Percentiles rank a stretch among this genome's conserved stretches.
phyloP scores from a whole-genome alignment of 352 stramenopile species.

The Elongisporangium undulatum region DNA sequence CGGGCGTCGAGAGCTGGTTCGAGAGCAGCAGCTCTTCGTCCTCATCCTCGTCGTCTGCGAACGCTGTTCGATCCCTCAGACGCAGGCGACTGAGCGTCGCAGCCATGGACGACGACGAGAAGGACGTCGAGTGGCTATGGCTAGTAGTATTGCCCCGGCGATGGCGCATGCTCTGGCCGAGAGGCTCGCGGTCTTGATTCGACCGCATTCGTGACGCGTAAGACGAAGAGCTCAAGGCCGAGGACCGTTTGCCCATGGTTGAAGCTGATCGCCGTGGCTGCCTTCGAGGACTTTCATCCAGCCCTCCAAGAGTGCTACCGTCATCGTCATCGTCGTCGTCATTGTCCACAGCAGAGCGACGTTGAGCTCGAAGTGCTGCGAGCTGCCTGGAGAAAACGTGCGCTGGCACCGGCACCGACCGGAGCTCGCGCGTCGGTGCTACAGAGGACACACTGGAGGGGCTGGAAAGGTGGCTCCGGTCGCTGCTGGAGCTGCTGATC shows the following conservation, averaged over 20 bases:
- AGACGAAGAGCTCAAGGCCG: background rate
- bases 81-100: conserved; percentile 10
- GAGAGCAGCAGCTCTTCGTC: background rate
- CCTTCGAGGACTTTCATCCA: background rate
- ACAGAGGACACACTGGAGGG: background rate
- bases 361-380: conserved; percentile 7
- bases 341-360: background rate
- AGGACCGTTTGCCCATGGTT: background rate
- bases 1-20: background rate
- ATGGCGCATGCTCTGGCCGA: background rate
- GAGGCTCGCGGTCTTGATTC: background rate
- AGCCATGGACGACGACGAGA: background rate
- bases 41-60: conserved; percentile 9
- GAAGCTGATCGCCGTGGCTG: conserved; percentile 1
- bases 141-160: background rate
- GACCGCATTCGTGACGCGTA: background rate
- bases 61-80: conserved; percentile 1
- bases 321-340: conserved; percentile 8
- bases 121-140: background rate
- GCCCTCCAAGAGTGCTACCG: background rate
- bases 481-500: conserved; percentile 1
- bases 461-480: conserved; percentile 9
- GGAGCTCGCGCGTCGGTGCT: conserved; percentile 1
- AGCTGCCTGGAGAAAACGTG: conserved; percentile 12
- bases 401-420: conserved; percentile 8